Percentiles rank a stretch among this genome's conserved stretches.
Conservation (phyloP, 2,329 filamentous ascomycete species). For the Aspergillus hortae region DNA sequence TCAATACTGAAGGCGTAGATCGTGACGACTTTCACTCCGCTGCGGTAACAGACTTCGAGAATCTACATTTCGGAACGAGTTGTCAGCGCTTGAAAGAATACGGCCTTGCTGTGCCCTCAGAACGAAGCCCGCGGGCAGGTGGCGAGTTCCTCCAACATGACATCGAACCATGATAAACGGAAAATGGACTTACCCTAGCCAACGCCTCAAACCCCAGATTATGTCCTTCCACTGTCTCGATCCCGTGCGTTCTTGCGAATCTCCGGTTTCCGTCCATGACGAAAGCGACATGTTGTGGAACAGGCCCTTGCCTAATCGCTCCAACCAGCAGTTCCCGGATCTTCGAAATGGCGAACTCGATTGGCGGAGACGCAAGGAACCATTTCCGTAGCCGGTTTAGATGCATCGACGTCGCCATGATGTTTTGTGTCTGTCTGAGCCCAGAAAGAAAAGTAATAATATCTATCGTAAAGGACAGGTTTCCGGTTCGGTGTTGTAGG, state of each 20-base stretch:
- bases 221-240: constrained; percentile 95
- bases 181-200: constrained; percentile 62
- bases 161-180: constrained; percentile 2
- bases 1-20: constrained; percentile 99
- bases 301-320: constrained; percentile 81
- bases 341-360: constrained; percentile 80
- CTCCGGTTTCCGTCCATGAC: constrained; percentile 98
- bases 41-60: constrained; percentile 97
- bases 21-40: constrained; percentile 91
- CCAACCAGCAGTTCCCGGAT: constrained; percentile 83
- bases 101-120: neutral
- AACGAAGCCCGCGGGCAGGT: neutral
- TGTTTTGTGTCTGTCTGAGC: constrained; percentile 6
- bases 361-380: constrained; percentile 82
- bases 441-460: constrained; percentile 1
- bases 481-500: constrained; percentile 1
- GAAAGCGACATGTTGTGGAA: constrained; percentile 96
- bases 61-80: constrained; percentile 54
- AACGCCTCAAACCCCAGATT: constrained; percentile 94
- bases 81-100: neutral
- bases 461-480: neutral
- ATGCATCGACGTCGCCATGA: constrained; percentile 52
- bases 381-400: constrained; percentile 65
- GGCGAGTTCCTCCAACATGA: neutral
- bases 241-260: constrained; percentile 83